Evolutionary conservation across 345 rosid genomes (phyloP).

Genomic region (Populus pruinosa): DNA sequence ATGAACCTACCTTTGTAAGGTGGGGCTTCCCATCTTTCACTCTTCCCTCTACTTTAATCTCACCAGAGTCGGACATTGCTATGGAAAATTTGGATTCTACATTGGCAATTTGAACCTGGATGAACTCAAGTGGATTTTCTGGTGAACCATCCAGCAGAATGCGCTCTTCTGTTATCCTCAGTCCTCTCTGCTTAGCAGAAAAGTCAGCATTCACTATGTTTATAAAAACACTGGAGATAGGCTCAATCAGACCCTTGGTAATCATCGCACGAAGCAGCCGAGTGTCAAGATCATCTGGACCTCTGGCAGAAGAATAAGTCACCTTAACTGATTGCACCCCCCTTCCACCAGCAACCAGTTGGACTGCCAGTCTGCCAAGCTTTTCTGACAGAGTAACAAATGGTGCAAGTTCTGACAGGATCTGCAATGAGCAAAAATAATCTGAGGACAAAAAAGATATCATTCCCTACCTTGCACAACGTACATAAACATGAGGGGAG

Average conservation of each 20-base stretch:
- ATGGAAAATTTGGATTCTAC: conserved; percentile 24
- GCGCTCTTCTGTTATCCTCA: conserved; percentile 20
- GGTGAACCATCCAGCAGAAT: conserved; percentile 23
- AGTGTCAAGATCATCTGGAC: conserved; percentile 21
- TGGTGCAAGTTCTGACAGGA: conserved; percentile 23
- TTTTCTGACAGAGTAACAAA: conserved; percentile 23
- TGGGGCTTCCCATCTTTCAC: conserved; percentile 24
- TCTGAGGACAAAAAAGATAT: background rate
- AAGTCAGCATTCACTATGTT: conserved; percentile 30
- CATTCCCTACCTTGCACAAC: background rate
- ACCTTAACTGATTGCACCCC: conserved; percentile 17
- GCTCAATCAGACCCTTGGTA: conserved; percentile 25
- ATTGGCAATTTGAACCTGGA: conserved; percentile 26
- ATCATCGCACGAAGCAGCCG: conserved; percentile 24
- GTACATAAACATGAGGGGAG: background rate
- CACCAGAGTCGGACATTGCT: conserved; percentile 24
- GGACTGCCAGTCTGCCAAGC: conserved; percentile 22
- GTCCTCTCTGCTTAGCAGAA: conserved; percentile 27
- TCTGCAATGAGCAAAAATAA: conserved; percentile 3
- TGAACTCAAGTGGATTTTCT: conserved; percentile 17
- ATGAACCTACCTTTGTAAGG: conserved; percentile 23
- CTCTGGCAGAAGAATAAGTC: conserved; percentile 24
- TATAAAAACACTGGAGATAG: conserved; percentile 19
- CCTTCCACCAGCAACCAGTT: conserved; percentile 25
- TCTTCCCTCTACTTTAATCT: conserved; percentile 26